Evolutionary conservation across 371 early-diverging fungal genomes (phyloP).

Genomic region (Mortierella sp.): DNA sequence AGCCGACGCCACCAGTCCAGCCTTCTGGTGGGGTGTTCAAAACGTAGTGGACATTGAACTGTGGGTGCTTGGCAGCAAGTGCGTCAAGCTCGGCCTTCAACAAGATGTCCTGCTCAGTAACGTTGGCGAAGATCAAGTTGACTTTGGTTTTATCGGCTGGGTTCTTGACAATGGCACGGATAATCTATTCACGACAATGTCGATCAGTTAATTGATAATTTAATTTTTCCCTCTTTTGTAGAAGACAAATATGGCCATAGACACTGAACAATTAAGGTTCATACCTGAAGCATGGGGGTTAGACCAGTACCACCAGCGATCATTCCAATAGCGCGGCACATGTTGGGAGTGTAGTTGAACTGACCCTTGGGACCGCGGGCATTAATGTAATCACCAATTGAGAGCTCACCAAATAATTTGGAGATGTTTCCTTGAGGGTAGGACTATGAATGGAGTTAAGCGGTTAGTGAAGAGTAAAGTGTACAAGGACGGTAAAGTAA

Average conservation of each 20-base stretch:
- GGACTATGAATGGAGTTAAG: slow-evolving; percentile 61
- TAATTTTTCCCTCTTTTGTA: too few species aligned
- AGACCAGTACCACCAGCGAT: slow-evolving; percentile 95
- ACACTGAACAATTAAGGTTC: too few species aligned
- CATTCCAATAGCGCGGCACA: slow-evolving; percentile 89
- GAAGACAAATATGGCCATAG: too few species aligned
- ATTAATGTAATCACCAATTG: slow-evolving; percentile 84
- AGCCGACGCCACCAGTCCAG: slow-evolving; percentile 92
- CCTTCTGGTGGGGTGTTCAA: slow-evolving; percentile 86
- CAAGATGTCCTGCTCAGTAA: slow-evolving; percentile 89
- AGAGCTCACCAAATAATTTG: slow-evolving; percentile 77
- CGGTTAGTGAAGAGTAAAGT: slow-evolving; percentile 13
- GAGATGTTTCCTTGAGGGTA: slow-evolving; percentile 92
- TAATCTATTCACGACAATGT: slow-evolving; percentile 63
- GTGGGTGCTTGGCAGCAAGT: slow-evolving; percentile 80
- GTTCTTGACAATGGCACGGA: slow-evolving; percentile 85
- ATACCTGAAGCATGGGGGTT: slow-evolving; percentile 93
- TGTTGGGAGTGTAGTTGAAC: slow-evolving; percentile 89
- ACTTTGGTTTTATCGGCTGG: slow-evolving; percentile 88
- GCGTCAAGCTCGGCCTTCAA: slow-evolving; percentile 85
- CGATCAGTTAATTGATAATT: too few species aligned
- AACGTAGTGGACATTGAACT: slow-evolving; percentile 87
- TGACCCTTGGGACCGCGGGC: slow-evolving; percentile 94
- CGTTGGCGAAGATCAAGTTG: slow-evolving; percentile 93
- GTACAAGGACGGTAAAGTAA: background rate